Conservation (phyloP, 1,139 yeast species). For the Hansenula anomala region DNA sequence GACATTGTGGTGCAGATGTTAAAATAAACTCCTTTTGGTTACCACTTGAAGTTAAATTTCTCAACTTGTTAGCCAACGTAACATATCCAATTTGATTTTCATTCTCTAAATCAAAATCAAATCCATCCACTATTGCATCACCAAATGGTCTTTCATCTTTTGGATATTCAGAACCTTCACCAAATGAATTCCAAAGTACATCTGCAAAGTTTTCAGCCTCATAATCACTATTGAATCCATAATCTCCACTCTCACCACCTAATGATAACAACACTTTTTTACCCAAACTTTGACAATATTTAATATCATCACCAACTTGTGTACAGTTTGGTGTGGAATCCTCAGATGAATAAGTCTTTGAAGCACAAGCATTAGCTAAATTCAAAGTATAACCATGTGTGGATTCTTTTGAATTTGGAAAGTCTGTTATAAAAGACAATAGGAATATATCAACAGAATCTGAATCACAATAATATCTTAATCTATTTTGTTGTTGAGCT, state of each 20-base stretch:
- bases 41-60: slow-evolving; percentile 2
- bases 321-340: slow-evolving; percentile 7
- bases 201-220: slow-evolving; percentile 60
- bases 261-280: slow-evolving; percentile 66
- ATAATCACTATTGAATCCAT: slow-evolving; percentile 55
- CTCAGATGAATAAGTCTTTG: too few species aligned
- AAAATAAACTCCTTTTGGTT: slow-evolving; percentile 49
- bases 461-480: slow-evolving; percentile 56
- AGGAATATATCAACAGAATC: slow-evolving; percentile 57
- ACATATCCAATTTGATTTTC: slow-evolving; percentile 45
- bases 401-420: slow-evolving; percentile 35
- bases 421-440: slow-evolving; percentile 55
- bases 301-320: slow-evolving; percentile 54
- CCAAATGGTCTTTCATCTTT: slow-evolving; percentile 57
- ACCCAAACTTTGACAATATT: slow-evolving; percentile 63
- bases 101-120: slow-evolving; percentile 56
- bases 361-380: slow-evolving; percentile 13
- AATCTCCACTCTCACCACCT: slow-evolving; percentile 62
- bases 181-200: slow-evolving; percentile 70
- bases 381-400: slow-evolving; percentile 17
- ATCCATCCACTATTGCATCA: slow-evolving; percentile 51
- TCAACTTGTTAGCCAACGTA: slow-evolving; percentile 42
- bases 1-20: slow-evolving; percentile 88
- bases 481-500: slow-evolving; percentile 43
- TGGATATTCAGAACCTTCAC: slow-evolving; percentile 38